Base-by-base conservation (phyloP, 2,329 filamentous ascomycete genomes). In the Sporothrix globosa region DNA sequence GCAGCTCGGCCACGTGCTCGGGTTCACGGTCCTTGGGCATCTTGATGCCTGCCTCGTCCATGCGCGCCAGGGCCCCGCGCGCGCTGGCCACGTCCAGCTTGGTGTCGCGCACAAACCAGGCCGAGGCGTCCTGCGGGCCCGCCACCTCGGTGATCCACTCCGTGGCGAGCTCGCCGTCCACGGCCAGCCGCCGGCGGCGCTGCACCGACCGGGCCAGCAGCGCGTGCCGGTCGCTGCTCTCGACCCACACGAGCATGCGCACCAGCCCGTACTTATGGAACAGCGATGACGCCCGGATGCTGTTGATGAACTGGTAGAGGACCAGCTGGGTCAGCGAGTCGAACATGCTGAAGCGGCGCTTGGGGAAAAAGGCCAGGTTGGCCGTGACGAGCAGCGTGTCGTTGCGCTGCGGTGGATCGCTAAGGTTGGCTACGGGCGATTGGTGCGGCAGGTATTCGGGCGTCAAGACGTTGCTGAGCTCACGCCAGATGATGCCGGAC, bases 251-350 rank as follows among this genome's bases (percentile, higher is more conserved):
- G 0, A 98, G 84, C 83, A 95, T 90, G 65, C 93, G 88, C 3
- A 97, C 89, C 21, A 90, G 85, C 3, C 95, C 95, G 77, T 93
- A 94, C 39, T 83, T 83, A 75, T 97, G 91, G 74, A 96, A 87
- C 0, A 90, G 82, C 0, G 82, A 79, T 66, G 87, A 83, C 2
- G 83, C 81, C 72, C 87, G 84, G 69, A 91, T 86, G 67, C 85
- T 83, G 56, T 80, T 81, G 74, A 90, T 82, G 70, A 92, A 85
- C 76, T 91, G 88, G 76, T 87, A 85, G 1, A 90, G 77, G 1
- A 91, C 79, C 70, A 91, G 82, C 70, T 81, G 79, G 67, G 84
- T 83, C 71, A 91, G 77, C 74, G 88, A 89, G 44, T 86, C 79
- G 76, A 89, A 87, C 34, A 77, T 77, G 39, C 80, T 81, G 74